These are phyloP conservation scores for Dalbergia oliveri DNA, from an alignment of 306 rosid genomes.

Conservation along the genomic window DNA sequence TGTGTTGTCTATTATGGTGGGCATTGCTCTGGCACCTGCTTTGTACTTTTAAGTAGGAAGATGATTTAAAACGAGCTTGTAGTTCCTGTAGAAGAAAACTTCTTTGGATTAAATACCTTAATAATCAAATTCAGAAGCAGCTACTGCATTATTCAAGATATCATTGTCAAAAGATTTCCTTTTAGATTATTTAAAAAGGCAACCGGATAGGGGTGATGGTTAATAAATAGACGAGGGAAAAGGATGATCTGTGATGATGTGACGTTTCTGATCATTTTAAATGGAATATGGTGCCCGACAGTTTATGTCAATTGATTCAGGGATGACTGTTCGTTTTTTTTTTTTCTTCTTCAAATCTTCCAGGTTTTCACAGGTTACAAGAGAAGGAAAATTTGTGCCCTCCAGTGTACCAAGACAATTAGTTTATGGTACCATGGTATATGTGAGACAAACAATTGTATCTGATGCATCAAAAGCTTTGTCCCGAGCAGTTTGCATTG, in stretches of 20 bases:
- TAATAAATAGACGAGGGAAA: background rate
- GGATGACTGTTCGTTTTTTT: conserved; percentile 37
- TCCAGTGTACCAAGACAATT: conserved; percentile 91
- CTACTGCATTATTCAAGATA: background rate
- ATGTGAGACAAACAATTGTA: conserved; percentile 85
- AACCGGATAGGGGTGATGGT: conserved; percentile 17
- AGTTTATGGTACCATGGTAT: conserved; percentile 95
- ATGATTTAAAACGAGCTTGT: conserved; percentile 5
- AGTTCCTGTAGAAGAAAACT: background rate
- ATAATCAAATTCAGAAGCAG: conserved; percentile 16
- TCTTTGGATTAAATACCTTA: background rate
- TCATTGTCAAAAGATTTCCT: conserved; percentile 1
- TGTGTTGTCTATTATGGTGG: background rate
- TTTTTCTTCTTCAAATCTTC: background rate
- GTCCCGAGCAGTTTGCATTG: conserved; percentile 96
- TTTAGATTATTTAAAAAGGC: background rate
- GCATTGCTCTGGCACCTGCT: conserved; percentile 6
- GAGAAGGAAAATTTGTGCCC: conserved; percentile 85
- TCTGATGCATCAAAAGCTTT: conserved; percentile 88
- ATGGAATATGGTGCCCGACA: background rate
- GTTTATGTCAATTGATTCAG: conserved; percentile 19
- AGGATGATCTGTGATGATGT: background rate
- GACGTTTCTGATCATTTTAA: conserved; percentile 3
- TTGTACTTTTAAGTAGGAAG: conserved; percentile 24
- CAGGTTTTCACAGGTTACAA: conserved; percentile 94